Evolutionary conservation across 2,329 filamentous ascomycete genomes (phyloP).

Genomic region (Ophiocordyceps camponoti-leonardi): DNA sequence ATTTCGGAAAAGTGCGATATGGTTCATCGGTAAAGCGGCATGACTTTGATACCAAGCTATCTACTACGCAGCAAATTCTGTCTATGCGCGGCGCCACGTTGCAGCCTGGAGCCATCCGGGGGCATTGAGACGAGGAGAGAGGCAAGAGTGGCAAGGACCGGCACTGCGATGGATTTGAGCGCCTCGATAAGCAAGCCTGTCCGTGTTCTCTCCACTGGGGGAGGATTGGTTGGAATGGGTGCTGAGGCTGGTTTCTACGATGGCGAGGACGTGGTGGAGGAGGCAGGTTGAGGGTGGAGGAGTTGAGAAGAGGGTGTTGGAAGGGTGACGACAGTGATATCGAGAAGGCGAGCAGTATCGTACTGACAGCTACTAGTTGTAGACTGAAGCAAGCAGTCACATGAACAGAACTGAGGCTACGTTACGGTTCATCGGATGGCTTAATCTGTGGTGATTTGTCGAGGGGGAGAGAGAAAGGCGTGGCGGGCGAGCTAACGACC

Average conservation of each 20-base stretch:
- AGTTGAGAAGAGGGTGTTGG: not conserved
- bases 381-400: conserved; percentile 3
- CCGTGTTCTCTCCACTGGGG: not conserved
- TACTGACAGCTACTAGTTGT: conserved; percentile 2
- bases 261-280: not conserved
- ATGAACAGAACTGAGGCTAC: conserved; percentile 1
- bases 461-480: not conserved
- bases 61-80: not conserved
- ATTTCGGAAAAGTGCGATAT: conserved; percentile 5
- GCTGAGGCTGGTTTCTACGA: not conserved
- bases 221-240: not conserved
- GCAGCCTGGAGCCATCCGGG: not conserved
- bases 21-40: conserved; percentile 4
- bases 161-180: not conserved
- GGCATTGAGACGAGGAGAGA: not conserved
- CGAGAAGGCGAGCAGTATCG: not conserved
- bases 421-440: not conserved
- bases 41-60: not conserved
- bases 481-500: not conserved
- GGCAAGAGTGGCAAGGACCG: not conserved
- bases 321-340: conserved; percentile 1
- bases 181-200: not conserved
- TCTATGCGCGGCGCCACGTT: not conserved
- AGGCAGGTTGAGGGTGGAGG: not conserved
- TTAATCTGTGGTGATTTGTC: not conserved